Base-by-base conservation (phyloP, 1,284 basidiomycete genomes). In the Butyriboletus appendiculatus region DNA sequence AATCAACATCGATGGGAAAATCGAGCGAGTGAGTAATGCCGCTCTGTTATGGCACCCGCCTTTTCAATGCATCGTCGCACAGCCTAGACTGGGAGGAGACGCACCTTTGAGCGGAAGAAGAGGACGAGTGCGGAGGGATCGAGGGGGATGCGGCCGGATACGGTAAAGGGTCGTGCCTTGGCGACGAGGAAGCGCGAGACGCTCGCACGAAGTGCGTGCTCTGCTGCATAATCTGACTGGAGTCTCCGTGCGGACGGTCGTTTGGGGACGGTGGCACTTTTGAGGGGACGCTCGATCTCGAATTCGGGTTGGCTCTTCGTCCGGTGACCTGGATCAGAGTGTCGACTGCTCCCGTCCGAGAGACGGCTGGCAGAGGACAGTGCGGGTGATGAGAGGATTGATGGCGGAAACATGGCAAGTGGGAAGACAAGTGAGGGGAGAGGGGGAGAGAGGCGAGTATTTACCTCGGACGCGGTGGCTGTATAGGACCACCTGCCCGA, bases 21-120 rank as follows among this genome's bases (percentile, higher is more conserved):
- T 90, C 87, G 26, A 92, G 76, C 6, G 88, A 85, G 65, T 92
- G 87, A 0, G 86, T 86, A 55, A 89, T 86, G 30, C 85, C 88
- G 59, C 84, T 85, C 90, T 92, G 39, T 48, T 38, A 39, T 46
- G 43, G 62, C 20, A 35, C 48, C n/a, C 18, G 1, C 16, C 0
- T 20, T 22, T 24, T 62, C 32, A 65, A 26, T 38, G 14, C 28
- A 30, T 11, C 9, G 48, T 45, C 47, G 10, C 20, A 15, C n/a
- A 10, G 18, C 14, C 24, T 16, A 20, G 38, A 2, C 7, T 12
- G 4, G 26, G 22, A 42, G 14, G 35, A 22, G 47, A 69, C 79
- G 45, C 60, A 86, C 89, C 79, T 88, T 86, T 44, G 87, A 84
- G 30, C 89, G 80, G 75, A 92, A 92, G 76, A 91, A 92, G 50